Evolutionary conservation across 2,329 filamentous ascomycete genomes (phyloP), one percentile per base, ranked within the genome.

Genomic region (Colletotrichum lini): DNA sequence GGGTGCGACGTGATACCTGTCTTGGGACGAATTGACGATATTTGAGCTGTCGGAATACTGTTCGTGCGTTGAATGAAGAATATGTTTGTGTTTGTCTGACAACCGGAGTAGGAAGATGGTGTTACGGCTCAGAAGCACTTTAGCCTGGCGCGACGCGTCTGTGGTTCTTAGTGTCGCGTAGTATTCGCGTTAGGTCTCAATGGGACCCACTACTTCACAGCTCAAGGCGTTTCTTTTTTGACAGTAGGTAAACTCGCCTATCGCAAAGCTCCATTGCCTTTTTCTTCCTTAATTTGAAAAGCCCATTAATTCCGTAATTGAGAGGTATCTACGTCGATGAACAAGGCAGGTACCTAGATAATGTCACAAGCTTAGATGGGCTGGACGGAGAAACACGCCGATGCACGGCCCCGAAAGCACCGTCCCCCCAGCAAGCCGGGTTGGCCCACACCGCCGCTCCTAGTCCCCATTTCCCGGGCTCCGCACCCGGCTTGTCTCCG

Each of bases 91-190:
- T 38, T 9, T 26, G 8, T 1, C 4, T 7, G 8, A 16, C 8
- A 45, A 6, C 21, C 30, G 30, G 30, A 42, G 8, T 1, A 61
- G 13, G 21, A 18, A 30, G 9, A 18, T 52, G 6, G 16, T 13
- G 57, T 30, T 16, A 30, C 38, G 18, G 16, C 15, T 21, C 15
- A 6, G 16, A 58, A 30, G 21, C 16, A 45, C 40, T 53, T 21
- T 30, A 44, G 47, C 23, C 6, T 3, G 49, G 38, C 60, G 60
- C 38, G 50, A 23, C 60, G 60, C 60, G 60, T 54, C 38, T 40
- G 13, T 53, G 16, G 4, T 12, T 26, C 10, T 16, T 26, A 1
- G 21, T 4, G 16, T 10, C 60, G 60, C 60, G 60, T 18, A 3
- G 6, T 23, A 49, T 44, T 26, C 60, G 47, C 35, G 2, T 35